Evolutionary conservation across 169 alveolate genomes (phyloP).

Genomic region (Plasmodium reichenowi): DNA sequence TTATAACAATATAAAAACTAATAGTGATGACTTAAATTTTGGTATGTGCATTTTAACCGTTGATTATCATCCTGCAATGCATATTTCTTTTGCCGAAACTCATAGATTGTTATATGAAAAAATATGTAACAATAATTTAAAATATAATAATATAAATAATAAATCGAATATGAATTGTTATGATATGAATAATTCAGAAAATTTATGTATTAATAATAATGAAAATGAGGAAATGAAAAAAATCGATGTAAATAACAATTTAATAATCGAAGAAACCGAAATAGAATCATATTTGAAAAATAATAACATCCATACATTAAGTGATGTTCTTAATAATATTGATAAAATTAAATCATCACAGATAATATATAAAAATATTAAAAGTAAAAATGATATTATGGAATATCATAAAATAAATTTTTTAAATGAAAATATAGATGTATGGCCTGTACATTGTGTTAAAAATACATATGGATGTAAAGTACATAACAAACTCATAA

Average conservation of each 20-base stretch:
- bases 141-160: slow-evolving; percentile 8
- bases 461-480: slow-evolving; percentile 51
- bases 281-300: slow-evolving; percentile 9
- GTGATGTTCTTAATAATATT: slow-evolving; percentile 51
- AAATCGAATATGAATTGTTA: too few relatives aligned
- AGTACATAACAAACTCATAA: slow-evolving; percentile 43
- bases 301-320: slow-evolving; percentile 19
- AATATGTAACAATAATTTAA: slow-evolving; percentile 12
- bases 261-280: background rate
- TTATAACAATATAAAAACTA: background rate
- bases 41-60: slow-evolving; percentile 35
- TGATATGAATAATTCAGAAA: background rate
- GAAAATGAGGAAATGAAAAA: background rate
- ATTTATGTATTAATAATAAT: background rate
- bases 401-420: slow-evolving; percentile 42
- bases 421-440: slow-evolving; percentile 44
- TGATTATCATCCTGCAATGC: slow-evolving; percentile 62
- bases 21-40: background rate
- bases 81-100: slow-evolving; percentile 62
- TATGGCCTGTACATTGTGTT: slow-evolving; percentile 75
- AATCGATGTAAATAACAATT: background rate
- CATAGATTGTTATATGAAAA: slow-evolving; percentile 32
- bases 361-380: slow-evolving; percentile 36
- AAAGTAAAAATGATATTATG: slow-evolving; percentile 39
- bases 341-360: slow-evolving; percentile 9